These are phyloP conservation scores for Aureobasidium namibiae DNA, from an alignment of 2,329 filamentous ascomycete species.

Conservation along the genomic window DNA sequence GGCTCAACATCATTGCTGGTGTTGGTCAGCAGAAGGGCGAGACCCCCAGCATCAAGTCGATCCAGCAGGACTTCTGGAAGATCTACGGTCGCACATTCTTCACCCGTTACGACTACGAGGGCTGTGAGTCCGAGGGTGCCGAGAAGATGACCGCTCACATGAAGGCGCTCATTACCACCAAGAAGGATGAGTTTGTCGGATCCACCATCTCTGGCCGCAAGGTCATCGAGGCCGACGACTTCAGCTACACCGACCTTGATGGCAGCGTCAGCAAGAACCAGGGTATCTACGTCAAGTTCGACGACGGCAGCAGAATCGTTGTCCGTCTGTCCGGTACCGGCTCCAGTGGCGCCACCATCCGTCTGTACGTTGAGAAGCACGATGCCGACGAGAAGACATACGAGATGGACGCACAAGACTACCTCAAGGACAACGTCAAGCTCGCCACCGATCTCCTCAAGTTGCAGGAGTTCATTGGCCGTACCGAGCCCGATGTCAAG, in stretches of 20 bases:
- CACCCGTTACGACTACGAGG: constrained; percentile 97
- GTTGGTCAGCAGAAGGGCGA: constrained; percentile 74
- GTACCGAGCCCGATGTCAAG: constrained; percentile 92
- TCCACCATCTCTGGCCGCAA: constrained; percentile 75
- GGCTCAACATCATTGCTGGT: constrained; percentile 97
- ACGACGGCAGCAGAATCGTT: constrained; percentile 88
- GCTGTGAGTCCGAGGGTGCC: constrained; percentile 83
- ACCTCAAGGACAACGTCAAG: constrained; percentile 81
- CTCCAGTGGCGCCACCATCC: constrained; percentile 90
- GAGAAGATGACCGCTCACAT: constrained; percentile 82
- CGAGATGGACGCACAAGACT: constrained; percentile 78
- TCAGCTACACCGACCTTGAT: constrained; percentile 97
- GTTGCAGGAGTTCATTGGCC: constrained; percentile 87
- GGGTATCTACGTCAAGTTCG: constrained; percentile 89
- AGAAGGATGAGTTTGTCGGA: constrained; percentile 67
- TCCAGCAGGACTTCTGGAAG: constrained; percentile 95
- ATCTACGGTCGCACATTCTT: constrained; percentile 97
- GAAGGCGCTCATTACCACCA: constrained; percentile 63
- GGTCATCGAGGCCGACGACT: constrained; percentile 85
- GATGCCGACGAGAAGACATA: constrained; percentile 73
- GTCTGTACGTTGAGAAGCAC: constrained; percentile 95
- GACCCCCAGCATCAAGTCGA: constrained; percentile 86
- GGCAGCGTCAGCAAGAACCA: constrained; percentile 93
- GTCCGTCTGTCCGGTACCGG: constrained; percentile 92
- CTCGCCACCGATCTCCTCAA: constrained; percentile 79